These are phyloP conservation scores for Pseudogymnoascus sp. DNA, from an alignment of 2,329 filamentous ascomycete genomes.

Conservation along the genomic window DNA sequence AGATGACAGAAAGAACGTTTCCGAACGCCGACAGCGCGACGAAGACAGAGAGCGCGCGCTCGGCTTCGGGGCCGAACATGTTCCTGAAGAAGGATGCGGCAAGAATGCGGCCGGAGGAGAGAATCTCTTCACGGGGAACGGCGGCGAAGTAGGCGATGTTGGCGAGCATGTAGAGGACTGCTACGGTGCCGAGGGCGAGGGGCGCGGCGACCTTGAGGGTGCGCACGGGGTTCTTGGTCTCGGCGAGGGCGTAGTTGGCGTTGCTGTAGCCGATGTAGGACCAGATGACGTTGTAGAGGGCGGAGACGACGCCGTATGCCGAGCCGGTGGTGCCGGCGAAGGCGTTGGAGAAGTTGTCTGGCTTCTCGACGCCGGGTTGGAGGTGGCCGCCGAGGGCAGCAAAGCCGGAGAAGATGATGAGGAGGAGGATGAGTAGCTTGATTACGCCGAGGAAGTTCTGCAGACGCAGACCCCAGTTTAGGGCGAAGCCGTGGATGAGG, in stretches of 20 bases:
- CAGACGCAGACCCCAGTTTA: constrained; percentile 59
- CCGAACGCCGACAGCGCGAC: constrained; percentile 61
- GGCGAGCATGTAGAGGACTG: constrained; percentile 56
- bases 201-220: constrained; percentile 60
- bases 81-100: constrained; percentile 49
- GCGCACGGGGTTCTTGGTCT: constrained; percentile 56
- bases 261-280: constrained; percentile 62
- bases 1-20: constrained; percentile 60
- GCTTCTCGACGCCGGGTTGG: constrained; percentile 44
- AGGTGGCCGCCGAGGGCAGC: constrained; percentile 53
- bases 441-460: constrained; percentile 58
- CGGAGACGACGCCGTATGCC: constrained; percentile 60
- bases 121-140: constrained; percentile 45
- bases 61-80: constrained; percentile 45
- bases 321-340: constrained; percentile 60
- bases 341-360: constrained; percentile 54
- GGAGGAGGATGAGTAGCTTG: constrained; percentile 57
- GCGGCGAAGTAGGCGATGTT: constrained; percentile 61
- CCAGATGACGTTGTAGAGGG: constrained; percentile 66
- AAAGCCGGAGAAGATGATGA: constrained; percentile 57
- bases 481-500: constrained; percentile 53
- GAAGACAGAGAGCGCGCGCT: constrained; percentile 54
- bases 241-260: constrained; percentile 57
- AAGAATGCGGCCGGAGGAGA: constrained; percentile 42
- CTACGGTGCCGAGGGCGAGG: constrained; percentile 49